Evolutionary conservation across 495 filamentous ascomycete species (phyloP).

Genomic region (Monascus purpureus): DNA sequence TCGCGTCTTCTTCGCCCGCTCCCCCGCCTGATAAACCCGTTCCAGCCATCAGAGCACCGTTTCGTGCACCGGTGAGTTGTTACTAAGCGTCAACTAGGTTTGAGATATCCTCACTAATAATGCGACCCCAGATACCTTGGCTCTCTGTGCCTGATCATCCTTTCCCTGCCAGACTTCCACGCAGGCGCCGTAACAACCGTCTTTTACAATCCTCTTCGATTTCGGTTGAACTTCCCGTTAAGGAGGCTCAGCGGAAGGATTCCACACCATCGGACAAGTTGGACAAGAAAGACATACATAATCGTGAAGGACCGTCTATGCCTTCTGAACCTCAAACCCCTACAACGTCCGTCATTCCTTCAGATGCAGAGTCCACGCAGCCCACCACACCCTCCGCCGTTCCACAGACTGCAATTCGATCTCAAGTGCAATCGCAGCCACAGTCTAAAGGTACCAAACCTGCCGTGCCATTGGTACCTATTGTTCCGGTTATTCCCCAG

Average conservation of each 20-base stretch:
- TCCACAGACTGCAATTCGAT: slow-evolving; percentile 13
- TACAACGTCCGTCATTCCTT: slow-evolving; percentile 49
- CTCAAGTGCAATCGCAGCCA: slow-evolving; percentile 26
- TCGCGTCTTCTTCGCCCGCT: slow-evolving; percentile 16
- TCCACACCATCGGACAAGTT: slow-evolving; percentile 3
- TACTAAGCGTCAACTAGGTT: neutral
- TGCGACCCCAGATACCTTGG: slow-evolving; percentile 65
- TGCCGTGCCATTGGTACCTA: slow-evolving; percentile 47
- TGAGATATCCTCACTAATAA: slow-evolving; percentile 2
- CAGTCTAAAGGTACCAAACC: slow-evolving; percentile 32
- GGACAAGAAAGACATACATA: slow-evolving; percentile 9
- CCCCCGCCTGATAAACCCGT: slow-evolving; percentile 13
- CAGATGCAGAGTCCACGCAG: slow-evolving; percentile 51
- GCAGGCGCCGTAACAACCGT: slow-evolving; percentile 27
- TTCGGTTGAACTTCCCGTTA: slow-evolving; percentile 36
- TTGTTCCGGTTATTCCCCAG: slow-evolving; percentile 54
- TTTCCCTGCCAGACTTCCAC: slow-evolving; percentile 44
- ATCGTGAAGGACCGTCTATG: slow-evolving; percentile 11
- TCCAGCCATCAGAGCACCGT: slow-evolving; percentile 26
- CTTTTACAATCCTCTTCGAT: slow-evolving; percentile 18
- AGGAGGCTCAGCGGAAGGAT: slow-evolving; percentile 15
- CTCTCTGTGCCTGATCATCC: slow-evolving; percentile 51
- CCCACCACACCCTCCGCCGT: slow-evolving; percentile 52
- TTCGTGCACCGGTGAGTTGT: slow-evolving; percentile 49
- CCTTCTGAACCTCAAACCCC: slow-evolving; percentile 49